Conservation (phyloP, 2,329 filamentous ascomycete genomes). For the Verticillium longisporum region DNA sequence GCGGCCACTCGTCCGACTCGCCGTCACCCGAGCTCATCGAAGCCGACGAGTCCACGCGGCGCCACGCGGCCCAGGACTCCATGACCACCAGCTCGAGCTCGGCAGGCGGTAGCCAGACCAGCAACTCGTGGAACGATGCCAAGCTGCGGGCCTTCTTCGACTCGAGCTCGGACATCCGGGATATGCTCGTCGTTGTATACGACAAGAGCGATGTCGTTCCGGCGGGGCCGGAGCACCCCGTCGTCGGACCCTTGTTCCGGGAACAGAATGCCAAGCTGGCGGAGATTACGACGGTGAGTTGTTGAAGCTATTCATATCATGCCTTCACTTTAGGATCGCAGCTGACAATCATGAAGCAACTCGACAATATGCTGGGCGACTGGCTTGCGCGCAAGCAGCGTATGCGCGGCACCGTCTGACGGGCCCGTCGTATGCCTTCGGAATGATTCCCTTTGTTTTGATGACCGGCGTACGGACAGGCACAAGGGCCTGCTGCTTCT, state of each 20-base stretch:
- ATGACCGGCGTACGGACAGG: not conserved
- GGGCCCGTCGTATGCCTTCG: not conserved
- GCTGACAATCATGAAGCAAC: slow-evolving; percentile 43
- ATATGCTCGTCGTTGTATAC: slow-evolving; percentile 85
- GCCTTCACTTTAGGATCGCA: not conserved
- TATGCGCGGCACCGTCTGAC: slow-evolving; percentile 41
- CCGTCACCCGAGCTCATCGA: slow-evolving; percentile 56
- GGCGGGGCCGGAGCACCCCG: slow-evolving; percentile 75
- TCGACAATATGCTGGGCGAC: slow-evolving; percentile 80
- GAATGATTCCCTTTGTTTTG: not conserved
- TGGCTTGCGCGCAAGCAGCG: slow-evolving; percentile 70
- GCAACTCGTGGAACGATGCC: slow-evolving; percentile 75
- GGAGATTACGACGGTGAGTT: slow-evolving; percentile 71
- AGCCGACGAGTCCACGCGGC: slow-evolving; percentile 29
- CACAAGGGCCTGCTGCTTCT: not conserved
- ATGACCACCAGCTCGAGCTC: slow-evolving; percentile 45
- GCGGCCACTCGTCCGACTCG: slow-evolving; percentile 60
- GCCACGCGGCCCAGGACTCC: slow-evolving; percentile 38
- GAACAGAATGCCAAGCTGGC: slow-evolving; percentile 81
- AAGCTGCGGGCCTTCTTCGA: slow-evolving; percentile 86
- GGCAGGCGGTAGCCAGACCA: slow-evolving; percentile 32
- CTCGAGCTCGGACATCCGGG: slow-evolving; percentile 79
- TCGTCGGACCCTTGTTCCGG: slow-evolving; percentile 72
- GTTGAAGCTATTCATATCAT: not conserved
- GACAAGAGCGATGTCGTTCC: slow-evolving; percentile 81